A percentile compares a stretch with the other conserved stretches of the same genome.
Conservation (phyloP, 202 grass and related monocot genomes). For the Cymbopogon flexuosus region DNA sequence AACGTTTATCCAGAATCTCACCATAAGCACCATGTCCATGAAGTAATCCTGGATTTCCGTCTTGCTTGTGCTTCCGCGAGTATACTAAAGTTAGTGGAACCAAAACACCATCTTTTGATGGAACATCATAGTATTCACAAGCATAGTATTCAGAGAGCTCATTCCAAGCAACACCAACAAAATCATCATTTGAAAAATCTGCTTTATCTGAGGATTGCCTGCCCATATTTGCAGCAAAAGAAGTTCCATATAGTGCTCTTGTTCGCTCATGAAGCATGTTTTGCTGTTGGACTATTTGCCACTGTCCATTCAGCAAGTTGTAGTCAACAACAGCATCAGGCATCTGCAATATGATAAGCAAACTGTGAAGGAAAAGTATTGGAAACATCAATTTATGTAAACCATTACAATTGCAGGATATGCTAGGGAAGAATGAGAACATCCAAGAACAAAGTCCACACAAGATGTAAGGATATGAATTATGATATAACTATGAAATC, state of each 20-base stretch:
- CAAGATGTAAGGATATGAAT: not conserved
- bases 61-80: conserved; percentile 74
- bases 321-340: conserved; percentile 96
- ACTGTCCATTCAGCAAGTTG: conserved; percentile 77
- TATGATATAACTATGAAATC: conserved; percentile 1
- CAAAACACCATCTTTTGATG: conserved; percentile 64
- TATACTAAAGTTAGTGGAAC: conserved; percentile 78
- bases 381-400: not conserved
- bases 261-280: conserved; percentile 90
- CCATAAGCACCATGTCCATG: conserved; percentile 97
- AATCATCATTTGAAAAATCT: conserved; percentile 36
- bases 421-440: not conserved
- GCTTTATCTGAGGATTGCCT: conserved; percentile 36
- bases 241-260: conserved; percentile 64
- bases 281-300: conserved; percentile 87
- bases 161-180: conserved; percentile 60
- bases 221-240: conserved; percentile 49
- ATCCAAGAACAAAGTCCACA: conserved; percentile 7
- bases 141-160: conserved; percentile 88
- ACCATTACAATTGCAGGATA: not conserved
- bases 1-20: conserved; percentile 80
- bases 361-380: conserved; percentile 22
- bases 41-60: conserved; percentile 77
- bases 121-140: conserved; percentile 74
- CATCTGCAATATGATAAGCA: conserved; percentile 52